phyloP scores from a whole-genome alignment of 441 rosid genomes.

The Corymbia calophylla region DNA sequence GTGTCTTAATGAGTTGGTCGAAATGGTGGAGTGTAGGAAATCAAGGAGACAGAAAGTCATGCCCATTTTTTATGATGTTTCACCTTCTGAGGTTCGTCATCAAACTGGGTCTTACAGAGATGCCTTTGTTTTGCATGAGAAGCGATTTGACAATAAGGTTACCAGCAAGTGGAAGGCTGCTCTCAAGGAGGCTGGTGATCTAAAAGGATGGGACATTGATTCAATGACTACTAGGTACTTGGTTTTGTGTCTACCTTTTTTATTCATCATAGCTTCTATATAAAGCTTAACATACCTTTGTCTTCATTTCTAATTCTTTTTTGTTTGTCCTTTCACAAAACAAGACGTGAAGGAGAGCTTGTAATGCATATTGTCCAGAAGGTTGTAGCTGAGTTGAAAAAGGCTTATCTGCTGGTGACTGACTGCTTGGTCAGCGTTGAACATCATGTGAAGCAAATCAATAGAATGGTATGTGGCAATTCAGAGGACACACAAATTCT shows the following conservation, averaged over 20 bases:
- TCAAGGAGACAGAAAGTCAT: not conserved
- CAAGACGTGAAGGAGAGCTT: not conserved
- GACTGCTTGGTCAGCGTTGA: not conserved
- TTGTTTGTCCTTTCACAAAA: rapidly evolving
- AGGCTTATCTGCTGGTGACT: not conserved
- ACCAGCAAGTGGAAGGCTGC: not conserved
- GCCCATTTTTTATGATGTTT: not conserved
- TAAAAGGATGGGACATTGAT: not conserved
- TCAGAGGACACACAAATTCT: not conserved
- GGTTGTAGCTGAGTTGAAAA: not conserved
- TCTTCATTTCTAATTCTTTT: not conserved
- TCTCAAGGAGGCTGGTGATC: not conserved
- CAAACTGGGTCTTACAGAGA: not conserved
- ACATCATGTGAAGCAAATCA: not conserved
- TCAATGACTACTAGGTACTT: too few relatives aligned
- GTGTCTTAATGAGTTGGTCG: not conserved
- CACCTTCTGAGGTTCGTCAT: rapidly evolving
- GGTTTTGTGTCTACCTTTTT: too few relatives aligned
- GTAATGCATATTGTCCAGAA: not conserved
- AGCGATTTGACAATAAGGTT: not conserved
- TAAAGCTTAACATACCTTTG: not conserved
- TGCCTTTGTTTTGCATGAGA: not conserved
- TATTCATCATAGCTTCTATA: too few relatives aligned
- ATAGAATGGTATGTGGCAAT: not conserved
- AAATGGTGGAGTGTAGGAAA: not conserved